phyloP scores from a whole-genome alignment of 371 early-diverging fungal genomes.

The Chytridium lagenaria region DNA sequence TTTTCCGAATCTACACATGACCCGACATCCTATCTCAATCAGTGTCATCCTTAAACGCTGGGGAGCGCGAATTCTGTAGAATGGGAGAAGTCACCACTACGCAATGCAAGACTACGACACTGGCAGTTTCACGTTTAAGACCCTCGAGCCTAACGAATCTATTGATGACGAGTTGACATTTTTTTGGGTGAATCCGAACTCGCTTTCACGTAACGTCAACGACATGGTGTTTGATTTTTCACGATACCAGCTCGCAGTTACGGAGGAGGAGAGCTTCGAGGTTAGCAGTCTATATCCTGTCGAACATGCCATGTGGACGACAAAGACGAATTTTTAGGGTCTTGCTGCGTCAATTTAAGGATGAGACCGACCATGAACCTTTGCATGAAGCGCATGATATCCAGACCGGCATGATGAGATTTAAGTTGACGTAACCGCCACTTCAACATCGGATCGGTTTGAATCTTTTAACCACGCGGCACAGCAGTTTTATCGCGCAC shows the following conservation, averaged over 20 bases:
- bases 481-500: neutral
- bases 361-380: too few relatives aligned
- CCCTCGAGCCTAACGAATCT: neutral
- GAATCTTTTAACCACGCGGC: neutral
- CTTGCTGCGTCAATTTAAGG: neutral
- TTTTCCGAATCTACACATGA: too few relatives aligned
- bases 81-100: too few relatives aligned
- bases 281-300: neutral
- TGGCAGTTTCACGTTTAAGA: too few relatives aligned
- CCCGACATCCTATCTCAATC: too few relatives aligned
- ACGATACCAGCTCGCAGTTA: neutral
- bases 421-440: neutral
- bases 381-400: neutral
- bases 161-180: neutral
- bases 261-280: neutral
- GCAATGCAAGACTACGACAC: too few relatives aligned
- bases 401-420: neutral
- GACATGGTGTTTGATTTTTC: constrained; percentile 7
- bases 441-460: neutral
- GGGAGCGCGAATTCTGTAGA: too few relatives aligned
- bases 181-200: neutral
- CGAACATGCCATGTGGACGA: neutral
- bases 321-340: too few relatives aligned
- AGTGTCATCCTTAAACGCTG: too few relatives aligned
- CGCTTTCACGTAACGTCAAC: neutral